Evolutionary conservation across 768 basidiomycete genomes (phyloP), one percentile per base, ranked within the genome.

Genomic region (Termitomyces sp.): DNA sequence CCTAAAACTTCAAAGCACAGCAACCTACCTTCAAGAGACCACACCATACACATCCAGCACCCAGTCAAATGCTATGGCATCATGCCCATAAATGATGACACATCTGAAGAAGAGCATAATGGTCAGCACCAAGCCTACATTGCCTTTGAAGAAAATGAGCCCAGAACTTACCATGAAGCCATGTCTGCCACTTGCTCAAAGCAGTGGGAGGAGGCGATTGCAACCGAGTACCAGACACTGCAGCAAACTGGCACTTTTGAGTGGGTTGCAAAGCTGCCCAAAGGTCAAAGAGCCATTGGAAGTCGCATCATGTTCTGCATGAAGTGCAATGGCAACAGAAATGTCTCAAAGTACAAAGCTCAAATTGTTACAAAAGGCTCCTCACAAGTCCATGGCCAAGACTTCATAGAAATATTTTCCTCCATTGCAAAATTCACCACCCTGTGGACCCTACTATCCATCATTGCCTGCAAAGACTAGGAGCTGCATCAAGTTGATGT

Each of bases 211-310:
- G 37, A 52, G 12, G 67, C 47, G 2, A 63, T 66, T 36, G 56
- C 51, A 29, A 55, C 51, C 1, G 52, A 67, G 60, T 62, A 59
- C 42, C 12, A 58, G 9, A 54, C 50, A 0, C 31, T 68, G 31
- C 29, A 60, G 38, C 57, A 60, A 7, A 63, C 36, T 8, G 36
- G 50, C 31, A 60, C 51, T 45, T 60, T 60, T 42, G 29, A 59
- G 42, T 58, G 57, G 49, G 37, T 58, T 36, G 4, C 38, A 12
- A 36, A 32, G 50, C 58, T 52, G 25, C 50, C 50, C 15, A 10
- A 36, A 12, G 45, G 59, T 46, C 37, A 5, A 25, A 60, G 53
- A 25, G 51, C 50, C 25, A 8, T 52, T 32, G 49, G 42, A 10
- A 52, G 58, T 25, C 8, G 32, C 17, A 52, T 53, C 32, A 31